phyloP scores from a whole-genome alignment of 2,329 filamentous ascomycete species.

The Emergomyces africanus region DNA sequence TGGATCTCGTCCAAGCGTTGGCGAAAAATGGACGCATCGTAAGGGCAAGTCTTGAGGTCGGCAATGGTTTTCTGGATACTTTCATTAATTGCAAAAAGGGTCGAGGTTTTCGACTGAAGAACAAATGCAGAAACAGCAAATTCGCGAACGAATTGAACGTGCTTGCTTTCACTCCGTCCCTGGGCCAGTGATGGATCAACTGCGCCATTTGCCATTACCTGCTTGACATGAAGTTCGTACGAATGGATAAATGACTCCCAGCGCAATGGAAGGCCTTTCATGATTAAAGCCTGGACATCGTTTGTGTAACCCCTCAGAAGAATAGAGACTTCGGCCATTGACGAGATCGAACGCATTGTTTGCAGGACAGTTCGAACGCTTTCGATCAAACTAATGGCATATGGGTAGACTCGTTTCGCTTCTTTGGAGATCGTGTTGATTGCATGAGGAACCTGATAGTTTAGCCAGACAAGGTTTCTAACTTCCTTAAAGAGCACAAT shows the following conservation, averaged over 20 bases:
- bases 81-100: slow-evolving; percentile 65
- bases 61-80: slow-evolving; percentile 67
- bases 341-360: slow-evolving; percentile 68
- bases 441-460: slow-evolving; percentile 83
- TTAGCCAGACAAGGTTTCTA: slow-evolving; percentile 87
- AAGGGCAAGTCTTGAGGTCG: slow-evolving; percentile 74
- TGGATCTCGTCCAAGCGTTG: slow-evolving; percentile 75
- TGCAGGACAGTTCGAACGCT: slow-evolving; percentile 90
- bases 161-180: slow-evolving; percentile 67
- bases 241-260: slow-evolving; percentile 99
- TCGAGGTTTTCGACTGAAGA: slow-evolving; percentile 75
- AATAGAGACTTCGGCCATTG: slow-evolving; percentile 78
- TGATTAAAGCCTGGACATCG: slow-evolving; percentile 70
- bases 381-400: slow-evolving; percentile 96
- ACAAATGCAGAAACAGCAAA: slow-evolving; percentile 79
- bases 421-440: slow-evolving; percentile 96
- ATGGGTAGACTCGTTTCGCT: slow-evolving; percentile 96
- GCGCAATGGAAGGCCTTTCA: slow-evolving; percentile 75
- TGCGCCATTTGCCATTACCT: slow-evolving; percentile 45
- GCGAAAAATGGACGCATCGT: slow-evolving; percentile 67
- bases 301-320: slow-evolving; percentile 85
- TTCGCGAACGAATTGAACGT: slow-evolving; percentile 91
- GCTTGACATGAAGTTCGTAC: slow-evolving; percentile 76
- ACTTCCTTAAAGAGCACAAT: slow-evolving; percentile 99
- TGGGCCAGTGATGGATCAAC: slow-evolving; percentile 44